Evolutionary conservation across 441 rosid species (phyloP), one percentile per base, ranked within the genome.

Genomic region (Cnidoscolus chayamansa): DNA sequence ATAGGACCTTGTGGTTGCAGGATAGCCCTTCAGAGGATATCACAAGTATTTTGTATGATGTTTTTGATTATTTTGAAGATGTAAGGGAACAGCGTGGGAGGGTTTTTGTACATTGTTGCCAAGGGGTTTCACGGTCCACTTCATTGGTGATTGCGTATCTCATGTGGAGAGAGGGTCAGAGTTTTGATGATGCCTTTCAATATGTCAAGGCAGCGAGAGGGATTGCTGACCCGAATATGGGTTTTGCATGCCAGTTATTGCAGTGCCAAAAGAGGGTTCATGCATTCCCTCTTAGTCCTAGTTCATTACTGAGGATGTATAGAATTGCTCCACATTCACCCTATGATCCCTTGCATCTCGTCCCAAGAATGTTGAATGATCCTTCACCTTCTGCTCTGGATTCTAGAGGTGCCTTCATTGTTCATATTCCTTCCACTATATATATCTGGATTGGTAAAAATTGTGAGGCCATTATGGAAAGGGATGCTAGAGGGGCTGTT

Each of bases 101-200:
- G 83, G 93, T 91, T 77, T 91, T 92, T 79, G 99, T 94, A 80
- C 99, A 94, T 76, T 94, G 99, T 73, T 92, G 92, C 70, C 99
- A 90, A 80, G 99, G 99, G 65, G 98, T 94, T 71, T 94, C 99
- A 19, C 86, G 99, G 75, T 94, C 99, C 57, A 92, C 99, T 60
- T 94, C 99, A 0, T 77, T 94, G 87, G 99, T 92, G 64, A 94
- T 94, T 56, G 99, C 99, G 12, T 94, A 94, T 84, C 90, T 82
- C 31, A 94, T 94, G 93, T 94, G 99, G 99, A 87, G 99, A 79
- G 98, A 94, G 76, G 99, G 98, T 67, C 97, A 87, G 89, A 92
- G 92, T 81, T 94, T 92, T 68, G 99, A 94, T 68, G 99, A 92
- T 81, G 99, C 99, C 53, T 92, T 94, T 82, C 97, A 86, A 84